Evolutionary conservation across 805 yeast genomes (phyloP).

Genomic region (Candida parachauliodes): DNA sequence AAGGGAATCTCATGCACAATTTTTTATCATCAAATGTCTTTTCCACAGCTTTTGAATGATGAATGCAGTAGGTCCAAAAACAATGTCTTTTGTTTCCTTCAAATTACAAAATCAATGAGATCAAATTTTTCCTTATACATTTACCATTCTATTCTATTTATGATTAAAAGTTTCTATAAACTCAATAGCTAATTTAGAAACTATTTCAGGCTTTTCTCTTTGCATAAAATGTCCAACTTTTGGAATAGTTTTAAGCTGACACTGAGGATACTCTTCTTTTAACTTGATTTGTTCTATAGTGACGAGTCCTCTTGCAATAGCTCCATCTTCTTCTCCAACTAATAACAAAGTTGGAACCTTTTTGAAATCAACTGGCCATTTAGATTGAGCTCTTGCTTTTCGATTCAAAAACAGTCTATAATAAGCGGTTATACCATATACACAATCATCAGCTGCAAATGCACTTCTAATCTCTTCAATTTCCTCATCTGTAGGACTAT

Average conservation of each 20-base stretch:
- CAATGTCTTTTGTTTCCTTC: too few species aligned
- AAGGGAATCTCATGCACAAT: too few species aligned
- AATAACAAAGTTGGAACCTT: constrained; percentile 34
- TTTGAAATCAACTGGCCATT: constrained; percentile 28
- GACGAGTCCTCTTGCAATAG: constrained; percentile 29
- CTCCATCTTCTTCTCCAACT: constrained; percentile 36
- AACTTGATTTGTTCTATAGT: constrained; percentile 21
- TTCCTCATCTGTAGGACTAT: constrained; percentile 25
- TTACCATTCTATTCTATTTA: too few species aligned
- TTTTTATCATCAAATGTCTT: too few species aligned
- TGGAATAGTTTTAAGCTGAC: constrained; percentile 20
- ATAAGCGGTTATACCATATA: constrained; percentile 36
- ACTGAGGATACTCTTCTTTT: constrained; percentile 15
- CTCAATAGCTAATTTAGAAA: constrained; percentile 20
- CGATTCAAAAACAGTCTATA: constrained; percentile 29
- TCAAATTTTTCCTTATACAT: too few species aligned
- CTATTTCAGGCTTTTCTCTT: constrained; percentile 31
- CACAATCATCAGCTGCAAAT: constrained; percentile 20
- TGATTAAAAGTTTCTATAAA: constrained; percentile 25
- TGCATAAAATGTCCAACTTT: constrained; percentile 39
- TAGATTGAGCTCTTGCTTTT: constrained; percentile 14
- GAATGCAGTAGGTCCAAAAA: too few species aligned
- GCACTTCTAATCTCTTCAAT: constrained; percentile 28
- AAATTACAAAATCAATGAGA: too few species aligned
- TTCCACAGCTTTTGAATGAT: too few species aligned